phyloP scores from a whole-genome alignment of 371 early-diverging fungal genomes.

The Zopfochytrium polystomum region DNA sequence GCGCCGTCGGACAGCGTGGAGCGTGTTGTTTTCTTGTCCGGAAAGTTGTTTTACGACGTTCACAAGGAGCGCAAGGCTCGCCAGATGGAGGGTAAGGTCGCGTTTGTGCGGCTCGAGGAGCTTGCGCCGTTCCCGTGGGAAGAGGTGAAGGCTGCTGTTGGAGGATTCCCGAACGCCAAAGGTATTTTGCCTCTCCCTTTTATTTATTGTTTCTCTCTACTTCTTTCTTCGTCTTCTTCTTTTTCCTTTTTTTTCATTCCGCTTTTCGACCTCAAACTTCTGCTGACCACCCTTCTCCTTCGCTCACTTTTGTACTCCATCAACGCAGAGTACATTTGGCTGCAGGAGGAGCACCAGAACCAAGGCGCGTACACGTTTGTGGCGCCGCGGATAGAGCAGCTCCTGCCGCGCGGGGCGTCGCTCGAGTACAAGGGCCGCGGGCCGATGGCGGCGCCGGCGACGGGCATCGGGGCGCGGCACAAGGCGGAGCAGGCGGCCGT shows the following conservation, averaged over 20 bases:
- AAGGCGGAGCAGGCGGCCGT: slow-evolving; percentile 55
- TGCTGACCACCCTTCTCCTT: neutral
- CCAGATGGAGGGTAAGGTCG: slow-evolving; percentile 66
- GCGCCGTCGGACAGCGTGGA: slow-evolving; percentile 48
- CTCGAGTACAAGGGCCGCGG: slow-evolving; percentile 46
- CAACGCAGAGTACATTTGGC: slow-evolving; percentile 80
- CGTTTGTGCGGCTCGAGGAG: slow-evolving; percentile 88
- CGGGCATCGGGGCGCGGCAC: slow-evolving; percentile 49
- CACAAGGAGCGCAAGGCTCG: slow-evolving; percentile 68
- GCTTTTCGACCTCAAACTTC: neutral
- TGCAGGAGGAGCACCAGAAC: slow-evolving; percentile 95
- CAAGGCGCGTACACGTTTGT: slow-evolving; percentile 86
- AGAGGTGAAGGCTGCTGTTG: slow-evolving; percentile 62
- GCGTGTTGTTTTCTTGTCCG: slow-evolving; percentile 80
- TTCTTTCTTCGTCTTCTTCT: slow-evolving; percentile 3
- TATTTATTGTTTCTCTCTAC: slow-evolving; percentile 6
- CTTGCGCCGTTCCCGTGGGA: slow-evolving; percentile 87
- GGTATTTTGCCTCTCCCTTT: slow-evolving; percentile 12
- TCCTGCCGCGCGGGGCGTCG: slow-evolving; percentile 50
- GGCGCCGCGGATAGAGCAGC: slow-evolving; percentile 74
- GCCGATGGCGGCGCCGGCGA: too few relatives aligned
- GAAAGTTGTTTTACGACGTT: slow-evolving; percentile 90
- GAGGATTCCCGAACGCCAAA: slow-evolving; percentile 51
- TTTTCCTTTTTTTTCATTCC: slow-evolving; percentile 10
- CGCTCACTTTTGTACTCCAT: neutral